A percentile compares a stretch with the other conserved stretches of the same genome.
Conservation (phyloP, 2,329 filamentous ascomycete genomes). For the Aspergillus calidoustus region DNA sequence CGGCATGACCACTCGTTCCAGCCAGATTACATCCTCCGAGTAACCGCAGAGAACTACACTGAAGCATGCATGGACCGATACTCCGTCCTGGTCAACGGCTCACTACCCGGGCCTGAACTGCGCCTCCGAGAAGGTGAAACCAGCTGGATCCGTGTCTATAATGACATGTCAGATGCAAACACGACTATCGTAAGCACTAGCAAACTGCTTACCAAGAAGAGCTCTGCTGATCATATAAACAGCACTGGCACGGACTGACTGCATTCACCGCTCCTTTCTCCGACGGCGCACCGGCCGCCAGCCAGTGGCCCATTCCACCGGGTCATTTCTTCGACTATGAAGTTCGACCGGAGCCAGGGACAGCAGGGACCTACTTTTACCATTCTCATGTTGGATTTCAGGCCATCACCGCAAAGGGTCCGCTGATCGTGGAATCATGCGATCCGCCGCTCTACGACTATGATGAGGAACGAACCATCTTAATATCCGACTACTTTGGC, state of each 20-base stretch:
- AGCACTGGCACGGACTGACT: constrained; percentile 72
- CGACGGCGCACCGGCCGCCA: constrained; percentile 64
- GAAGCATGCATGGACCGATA: constrained; percentile 34
- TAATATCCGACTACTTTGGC: constrained; percentile 62
- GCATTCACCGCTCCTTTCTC: constrained; percentile 65
- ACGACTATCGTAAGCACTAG: constrained; percentile 57
- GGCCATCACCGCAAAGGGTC: constrained; percentile 60
- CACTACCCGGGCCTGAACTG: constrained; percentile 56
- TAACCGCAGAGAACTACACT: neutral
- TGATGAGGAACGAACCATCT: constrained; percentile 63
- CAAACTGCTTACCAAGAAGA: neutral
- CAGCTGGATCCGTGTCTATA: constrained; percentile 63
- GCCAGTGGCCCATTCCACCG: constrained; percentile 69
- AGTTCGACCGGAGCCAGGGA: constrained; percentile 55
- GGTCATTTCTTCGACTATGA: constrained; percentile 71
- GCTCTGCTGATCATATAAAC: neutral
- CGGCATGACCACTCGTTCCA: constrained; percentile 10
- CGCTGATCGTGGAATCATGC: constrained; percentile 62
- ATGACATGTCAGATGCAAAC: constrained; percentile 58
- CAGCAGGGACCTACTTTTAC: constrained; percentile 70
- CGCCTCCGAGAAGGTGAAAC: constrained; percentile 52
- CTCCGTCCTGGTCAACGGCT: constrained; percentile 59
- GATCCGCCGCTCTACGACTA: constrained; percentile 60
- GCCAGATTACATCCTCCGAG: constrained; percentile 12
- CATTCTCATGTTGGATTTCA: constrained; percentile 71